Evolutionary conservation across 2,329 filamentous ascomycete species (phyloP).

Genomic region (Ceratocystis cacaofunesta): DNA sequence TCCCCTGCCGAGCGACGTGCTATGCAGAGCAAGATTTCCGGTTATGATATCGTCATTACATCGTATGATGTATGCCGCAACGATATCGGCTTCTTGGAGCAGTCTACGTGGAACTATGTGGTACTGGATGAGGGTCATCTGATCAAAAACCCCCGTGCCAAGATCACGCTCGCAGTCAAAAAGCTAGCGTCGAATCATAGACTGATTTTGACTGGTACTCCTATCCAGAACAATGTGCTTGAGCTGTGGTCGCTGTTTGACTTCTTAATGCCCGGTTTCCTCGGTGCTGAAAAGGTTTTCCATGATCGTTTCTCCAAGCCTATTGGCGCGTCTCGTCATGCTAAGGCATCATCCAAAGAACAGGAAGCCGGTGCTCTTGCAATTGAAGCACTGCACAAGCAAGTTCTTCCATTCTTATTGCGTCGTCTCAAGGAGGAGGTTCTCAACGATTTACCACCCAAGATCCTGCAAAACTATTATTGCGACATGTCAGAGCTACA

Average conservation of each 20-base stretch:
- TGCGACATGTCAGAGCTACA: conserved; percentile 93
- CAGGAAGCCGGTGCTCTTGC: conserved; percentile 92
- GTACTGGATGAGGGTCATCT: conserved; percentile 94
- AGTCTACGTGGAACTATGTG: conserved; percentile 91
- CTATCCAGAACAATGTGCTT: conserved; percentile 94
- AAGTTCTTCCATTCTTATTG: conserved; percentile 89
- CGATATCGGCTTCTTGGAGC: conserved; percentile 69
- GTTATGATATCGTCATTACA: conserved; percentile 86
- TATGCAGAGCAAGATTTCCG: conserved; percentile 52
- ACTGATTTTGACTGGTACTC: conserved; percentile 88
- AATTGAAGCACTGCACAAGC: conserved; percentile 96
- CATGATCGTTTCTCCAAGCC: conserved; percentile 88
- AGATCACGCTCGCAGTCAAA: conserved; percentile 89
- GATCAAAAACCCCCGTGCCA: conserved; percentile 97
- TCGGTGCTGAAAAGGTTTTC: conserved; percentile 91
- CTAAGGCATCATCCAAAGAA: conserved; percentile 95
- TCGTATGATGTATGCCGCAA: conserved; percentile 98
- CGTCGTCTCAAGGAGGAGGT: conserved; percentile 96
- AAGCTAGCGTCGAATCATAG: conserved; percentile 80
- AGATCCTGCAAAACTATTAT: conserved; percentile 99
- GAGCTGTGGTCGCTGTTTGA: conserved; percentile 97
- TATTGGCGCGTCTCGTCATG: conserved; percentile 84
- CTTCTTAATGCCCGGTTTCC: conserved; percentile 96
- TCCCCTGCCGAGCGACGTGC: conserved; percentile 65
- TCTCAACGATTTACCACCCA: conserved; percentile 85